These are phyloP conservation scores for Tuber indicum DNA, from an alignment of 495 filamentous ascomycete species.

Conservation along the genomic window DNA sequence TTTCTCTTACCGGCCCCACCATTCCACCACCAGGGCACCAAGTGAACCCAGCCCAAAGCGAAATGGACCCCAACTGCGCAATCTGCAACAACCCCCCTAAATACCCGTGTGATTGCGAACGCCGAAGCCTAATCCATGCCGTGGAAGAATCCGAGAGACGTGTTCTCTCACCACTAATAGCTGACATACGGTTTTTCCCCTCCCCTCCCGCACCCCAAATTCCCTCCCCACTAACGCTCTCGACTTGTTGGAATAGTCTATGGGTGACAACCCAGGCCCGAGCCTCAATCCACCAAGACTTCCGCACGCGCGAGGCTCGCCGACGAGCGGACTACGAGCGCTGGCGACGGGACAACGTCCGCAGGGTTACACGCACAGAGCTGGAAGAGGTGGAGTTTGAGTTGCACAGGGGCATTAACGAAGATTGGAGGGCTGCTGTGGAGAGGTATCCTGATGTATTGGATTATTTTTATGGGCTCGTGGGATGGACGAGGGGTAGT, in stretches of 20 bases:
- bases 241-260: conserved; percentile 43
- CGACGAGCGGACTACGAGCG: conserved; percentile 55
- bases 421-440: conserved; percentile 64
- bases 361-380: conserved; percentile 54
- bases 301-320: conserved; percentile 54
- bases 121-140: conserved; percentile 59
- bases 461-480: conserved; percentile 57
- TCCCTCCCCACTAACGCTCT: conserved; percentile 8
- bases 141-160: conserved; percentile 59
- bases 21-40: neutral
- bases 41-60: conserved; percentile 12
- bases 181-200: conserved; percentile 55
- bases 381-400: conserved; percentile 54
- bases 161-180: conserved; percentile 57
- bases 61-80: conserved; percentile 64
- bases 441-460: conserved; percentile 67
- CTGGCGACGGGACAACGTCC: conserved; percentile 53
- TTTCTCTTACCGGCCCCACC: neutral
- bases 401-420: conserved; percentile 63
- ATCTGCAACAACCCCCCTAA: conserved; percentile 61
- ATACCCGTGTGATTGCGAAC: conserved; percentile 61
- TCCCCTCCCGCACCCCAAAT: conserved; percentile 5
- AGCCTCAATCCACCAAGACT: conserved; percentile 63
- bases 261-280: conserved; percentile 67
- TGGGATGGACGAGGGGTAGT: conserved; percentile 17